These are phyloP conservation scores for Calonectria pseudoreteaudii DNA, from an alignment of 2,329 filamentous ascomycete genomes.

Conservation along the genomic window DNA sequence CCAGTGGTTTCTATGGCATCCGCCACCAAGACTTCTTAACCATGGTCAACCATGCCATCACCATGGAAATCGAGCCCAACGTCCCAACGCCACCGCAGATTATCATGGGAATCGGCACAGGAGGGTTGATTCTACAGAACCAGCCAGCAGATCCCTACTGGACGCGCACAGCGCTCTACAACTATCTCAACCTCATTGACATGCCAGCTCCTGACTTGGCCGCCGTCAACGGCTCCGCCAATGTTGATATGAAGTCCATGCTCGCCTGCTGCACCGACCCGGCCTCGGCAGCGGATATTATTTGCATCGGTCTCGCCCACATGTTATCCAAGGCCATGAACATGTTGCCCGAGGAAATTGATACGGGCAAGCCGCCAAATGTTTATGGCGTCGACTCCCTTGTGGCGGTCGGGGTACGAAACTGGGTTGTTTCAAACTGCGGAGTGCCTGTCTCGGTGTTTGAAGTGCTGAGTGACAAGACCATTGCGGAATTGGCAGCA, in stretches of 20 bases:
- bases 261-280: slow-evolving; percentile 46
- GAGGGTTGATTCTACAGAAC: slow-evolving; percentile 65
- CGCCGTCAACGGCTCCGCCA: slow-evolving; percentile 26
- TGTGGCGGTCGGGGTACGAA: slow-evolving; percentile 64
- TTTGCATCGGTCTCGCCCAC: slow-evolving; percentile 51
- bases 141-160: slow-evolving; percentile 66
- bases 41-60: slow-evolving; percentile 60
- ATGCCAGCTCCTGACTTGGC: slow-evolving; percentile 49
- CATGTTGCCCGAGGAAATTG: slow-evolving; percentile 58
- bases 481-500: slow-evolving; percentile 52
- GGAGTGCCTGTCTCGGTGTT: slow-evolving; percentile 60
- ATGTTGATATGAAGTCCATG: slow-evolving; percentile 46
- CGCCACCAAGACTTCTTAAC: slow-evolving; percentile 62
- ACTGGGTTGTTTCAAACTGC: slow-evolving; percentile 60
- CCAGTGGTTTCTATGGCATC: slow-evolving; percentile 66
- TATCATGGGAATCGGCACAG: slow-evolving; percentile 65
- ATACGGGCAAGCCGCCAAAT: slow-evolving; percentile 52
- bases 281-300: slow-evolving; percentile 47
- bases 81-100: slow-evolving; percentile 58
- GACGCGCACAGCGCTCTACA: slow-evolving; percentile 62
- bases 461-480: slow-evolving; percentile 58
- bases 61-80: slow-evolving; percentile 44
- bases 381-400: slow-evolving; percentile 66
- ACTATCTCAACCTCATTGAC: slow-evolving; percentile 62
- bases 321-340: slow-evolving; percentile 60